Evolutionary conservation across 139 green algal genomes (phyloP).

Genomic region (Edaphochlamys debaryana): DNA sequence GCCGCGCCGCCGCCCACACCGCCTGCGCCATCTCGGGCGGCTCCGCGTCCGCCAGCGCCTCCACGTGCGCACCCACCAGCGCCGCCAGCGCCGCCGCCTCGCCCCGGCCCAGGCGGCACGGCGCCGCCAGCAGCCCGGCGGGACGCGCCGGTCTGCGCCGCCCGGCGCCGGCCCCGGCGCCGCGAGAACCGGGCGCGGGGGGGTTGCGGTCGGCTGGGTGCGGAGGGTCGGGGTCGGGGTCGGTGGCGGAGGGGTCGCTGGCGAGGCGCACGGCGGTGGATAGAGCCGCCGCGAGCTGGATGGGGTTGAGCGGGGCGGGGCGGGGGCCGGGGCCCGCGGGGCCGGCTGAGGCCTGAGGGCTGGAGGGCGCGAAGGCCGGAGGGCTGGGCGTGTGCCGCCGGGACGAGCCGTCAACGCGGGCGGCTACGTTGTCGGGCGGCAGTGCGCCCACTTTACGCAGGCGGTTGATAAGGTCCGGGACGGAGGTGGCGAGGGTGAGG

Average conservation of each 20-base stretch:
- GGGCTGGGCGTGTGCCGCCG: too few species aligned
- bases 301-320: slow-evolving; percentile 28
- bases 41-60: slow-evolving; percentile 34
- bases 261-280: slow-evolving; percentile 5
- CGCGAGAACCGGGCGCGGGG: background rate
- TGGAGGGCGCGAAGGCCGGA: too few species aligned
- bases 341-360: too few species aligned
- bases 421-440: too few species aligned
- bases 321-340: too few species aligned
- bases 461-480: too few species aligned
- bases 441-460: too few species aligned
- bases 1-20: slow-evolving; percentile 11
- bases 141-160: too few species aligned
- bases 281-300: slow-evolving; percentile 15
- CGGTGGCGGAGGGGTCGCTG: background rate
- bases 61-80: background rate
- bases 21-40: slow-evolving; percentile 13
- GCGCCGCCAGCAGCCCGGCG: background rate
- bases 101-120: background rate
- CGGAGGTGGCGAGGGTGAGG: too few species aligned
- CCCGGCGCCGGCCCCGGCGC: too few species aligned
- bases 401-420: too few species aligned
- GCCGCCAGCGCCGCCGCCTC: background rate
- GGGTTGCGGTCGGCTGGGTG: background rate
- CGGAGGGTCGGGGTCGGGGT: too few species aligned